Conservation (phyloP, 1,284 basidiomycete genomes). For the Cryptococcus amylolentus region DNA sequence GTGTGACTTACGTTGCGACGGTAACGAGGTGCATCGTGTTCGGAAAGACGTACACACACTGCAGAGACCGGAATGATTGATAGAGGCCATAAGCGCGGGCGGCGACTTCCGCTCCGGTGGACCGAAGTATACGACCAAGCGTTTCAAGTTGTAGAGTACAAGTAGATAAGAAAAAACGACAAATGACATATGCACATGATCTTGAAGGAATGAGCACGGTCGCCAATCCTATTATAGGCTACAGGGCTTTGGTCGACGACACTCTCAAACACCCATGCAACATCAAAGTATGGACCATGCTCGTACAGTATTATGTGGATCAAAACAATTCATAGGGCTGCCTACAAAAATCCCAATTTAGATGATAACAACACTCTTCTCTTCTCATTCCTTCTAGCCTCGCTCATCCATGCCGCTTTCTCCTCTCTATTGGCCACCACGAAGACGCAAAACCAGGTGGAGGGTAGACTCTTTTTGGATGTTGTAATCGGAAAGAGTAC, state of each 20-base stretch:
- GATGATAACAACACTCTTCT: not conserved
- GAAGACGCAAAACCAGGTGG: conserved; percentile 61
- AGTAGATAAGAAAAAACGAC: too few relatives aligned
- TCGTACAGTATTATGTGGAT: not conserved
- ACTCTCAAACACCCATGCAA: not conserved
- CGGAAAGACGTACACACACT: too few relatives aligned
- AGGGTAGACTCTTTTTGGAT: conserved; percentile 94
- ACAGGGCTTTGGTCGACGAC: too few relatives aligned
- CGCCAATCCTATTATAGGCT: too few relatives aligned
- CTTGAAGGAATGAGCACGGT: too few relatives aligned
- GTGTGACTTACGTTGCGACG: conserved; percentile 45
- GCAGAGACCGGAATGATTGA: too few relatives aligned
- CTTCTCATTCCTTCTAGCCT: not conserved
- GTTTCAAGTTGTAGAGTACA: too few relatives aligned
- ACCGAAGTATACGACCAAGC: too few relatives aligned
- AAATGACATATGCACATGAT: too few relatives aligned
- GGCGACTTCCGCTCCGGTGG: too few relatives aligned
- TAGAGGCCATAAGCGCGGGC: too few relatives aligned
- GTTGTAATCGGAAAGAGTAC: conserved; percentile 79
- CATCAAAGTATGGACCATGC: not conserved
- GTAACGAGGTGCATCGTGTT: conserved; percentile 45
- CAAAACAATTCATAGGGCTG: not conserved
- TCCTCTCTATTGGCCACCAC: conserved; percentile 35
- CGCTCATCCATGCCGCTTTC: not conserved
- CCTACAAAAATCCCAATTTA: not conserved